Conservation (phyloP, 2,329 filamentous ascomycete genomes). For the Orbilia brochopaga region DNA sequence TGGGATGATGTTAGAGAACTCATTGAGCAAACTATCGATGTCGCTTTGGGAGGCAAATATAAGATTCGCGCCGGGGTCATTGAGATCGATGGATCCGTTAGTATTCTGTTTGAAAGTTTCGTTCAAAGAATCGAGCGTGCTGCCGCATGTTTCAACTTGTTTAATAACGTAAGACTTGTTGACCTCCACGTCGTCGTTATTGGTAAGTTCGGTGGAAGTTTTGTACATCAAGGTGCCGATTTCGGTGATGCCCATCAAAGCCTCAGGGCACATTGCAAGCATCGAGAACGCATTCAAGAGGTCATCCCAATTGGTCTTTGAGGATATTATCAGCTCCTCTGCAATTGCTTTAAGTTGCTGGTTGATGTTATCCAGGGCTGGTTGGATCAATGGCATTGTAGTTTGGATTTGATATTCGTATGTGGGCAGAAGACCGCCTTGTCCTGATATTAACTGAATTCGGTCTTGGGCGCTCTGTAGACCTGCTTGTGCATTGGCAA, state of each 20-base stretch:
- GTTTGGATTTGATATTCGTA: conserved; percentile 8
- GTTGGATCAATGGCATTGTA: neutral
- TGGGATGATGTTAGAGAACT: neutral
- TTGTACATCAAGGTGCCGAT: no score
- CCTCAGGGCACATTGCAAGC: neutral
- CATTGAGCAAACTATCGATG: neutral
- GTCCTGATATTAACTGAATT: conserved; percentile 11
- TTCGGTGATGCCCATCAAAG: neutral
- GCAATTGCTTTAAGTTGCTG: neutral
- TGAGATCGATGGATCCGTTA: neutral
- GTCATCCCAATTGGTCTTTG: neutral
- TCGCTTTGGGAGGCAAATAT: neutral
- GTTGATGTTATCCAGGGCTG: neutral
- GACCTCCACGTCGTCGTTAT: neutral
- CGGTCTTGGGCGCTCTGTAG: conserved; percentile 1
- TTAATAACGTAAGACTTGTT: conserved; percentile 3
- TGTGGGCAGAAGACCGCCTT: neutral
- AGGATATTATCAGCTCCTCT: neutral
- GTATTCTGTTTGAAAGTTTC: neutral
- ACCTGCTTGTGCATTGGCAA: conserved; percentile 6
- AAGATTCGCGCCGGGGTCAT: conserved; percentile 2
- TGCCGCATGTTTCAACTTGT: neutral
- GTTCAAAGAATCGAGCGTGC: neutral
- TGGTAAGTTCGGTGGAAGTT: neutral
- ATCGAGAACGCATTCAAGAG: neutral